Evolutionary conservation across 257 asterid species (phyloP), one percentile per base, ranked within the genome.

Genomic region (Oldenlandia corymbosa): DNA sequence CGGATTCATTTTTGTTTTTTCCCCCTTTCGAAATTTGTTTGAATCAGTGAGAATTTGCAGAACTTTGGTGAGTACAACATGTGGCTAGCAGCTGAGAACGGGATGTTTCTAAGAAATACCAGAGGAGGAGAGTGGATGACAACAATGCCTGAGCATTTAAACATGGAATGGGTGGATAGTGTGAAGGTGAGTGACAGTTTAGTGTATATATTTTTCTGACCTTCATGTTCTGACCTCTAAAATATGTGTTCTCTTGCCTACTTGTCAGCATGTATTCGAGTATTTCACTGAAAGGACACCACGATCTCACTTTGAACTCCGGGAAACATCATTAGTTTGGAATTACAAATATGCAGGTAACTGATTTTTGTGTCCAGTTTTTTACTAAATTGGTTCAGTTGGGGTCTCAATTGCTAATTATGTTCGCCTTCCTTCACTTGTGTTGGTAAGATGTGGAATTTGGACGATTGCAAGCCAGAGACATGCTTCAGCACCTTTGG

Each of bases 21-120:
- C 47, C 60, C 32, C 26, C 31, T n/a, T 52, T 0, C 23, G 27
- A 37, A 34, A 34, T 58, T 52, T 14, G 17, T 13, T 18, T 52
- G 47, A 49, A 48, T 54, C 43, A 58, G 55, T 72, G 75, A 72
- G 76, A 67, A 67, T 71, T 73, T 80, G 80, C 87, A 92, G 99
- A 85, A 85, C 76, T 89, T 92, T 49, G 85, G 86, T 68, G 88
- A 81, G 82, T 89, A 73, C 80, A 81, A 89, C 79, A 79, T 89
- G 91, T 92, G 99, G 99, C 72, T 92, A 75, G 99, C 99, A 60
- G 99, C 99, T 18, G 99, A 89, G 71, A 85, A 92, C 68, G 99
- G 99, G 66, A 89, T 92, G 99, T 92, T 92, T 76, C 81, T 92
- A 65, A 85, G 99, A 61, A 81, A 90, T 42, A 87, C 97, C 18